Evolutionary conservation across 1,284 basidiomycete species (phyloP), one percentile per base, ranked within the genome.

Genomic region (Bjerkandera adusta): DNA sequence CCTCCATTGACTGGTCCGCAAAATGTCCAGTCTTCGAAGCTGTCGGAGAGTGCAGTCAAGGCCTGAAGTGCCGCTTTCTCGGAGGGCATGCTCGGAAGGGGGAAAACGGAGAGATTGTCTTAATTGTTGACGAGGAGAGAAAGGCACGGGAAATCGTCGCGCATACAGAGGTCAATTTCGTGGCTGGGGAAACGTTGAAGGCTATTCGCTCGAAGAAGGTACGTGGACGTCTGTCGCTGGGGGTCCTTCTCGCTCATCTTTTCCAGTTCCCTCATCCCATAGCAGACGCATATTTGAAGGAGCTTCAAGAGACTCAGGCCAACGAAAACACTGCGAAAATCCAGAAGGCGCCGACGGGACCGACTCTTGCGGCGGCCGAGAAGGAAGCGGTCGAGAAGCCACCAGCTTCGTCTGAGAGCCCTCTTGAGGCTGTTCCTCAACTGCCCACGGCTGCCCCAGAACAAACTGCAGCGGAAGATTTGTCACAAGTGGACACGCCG

Each of bases 61-160:
- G 92, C 4, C 86, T 91, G 69, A 90, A 92, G 65, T 99, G 96
- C 63, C 83, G 96, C 1, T 97, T 90, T 68, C 77, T 97, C 3
- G 86, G 88, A 10, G 84, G 79, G 1, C 96, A 98, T 59, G 62
- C 81, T 5, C 65, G 60, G 20, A 61, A 64, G 36, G 67, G 69
- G 21, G 74, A 73, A 16, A 53, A 65, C 16, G 75, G 75, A 1
- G 57, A 64, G 3, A 49, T 80, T n/a, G 60, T 63, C 25, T 57
- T 81, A 0, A 51, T 76, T 0, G 69, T 68, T 1, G 79, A 89
- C 57, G 75, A 81, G 43, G 78, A 81, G 22, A 85, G 77, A 60
- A 76, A 77, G 52, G 77, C 76, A 2, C 65, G 53, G 7, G 58
- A 71, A 1, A 78, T 75, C 3, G 58, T 76, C 15, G 71, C 79